Evolutionary conservation across 2,329 filamentous ascomycete genomes (phyloP).

Genomic region (Hirsutella thompsonii): DNA sequence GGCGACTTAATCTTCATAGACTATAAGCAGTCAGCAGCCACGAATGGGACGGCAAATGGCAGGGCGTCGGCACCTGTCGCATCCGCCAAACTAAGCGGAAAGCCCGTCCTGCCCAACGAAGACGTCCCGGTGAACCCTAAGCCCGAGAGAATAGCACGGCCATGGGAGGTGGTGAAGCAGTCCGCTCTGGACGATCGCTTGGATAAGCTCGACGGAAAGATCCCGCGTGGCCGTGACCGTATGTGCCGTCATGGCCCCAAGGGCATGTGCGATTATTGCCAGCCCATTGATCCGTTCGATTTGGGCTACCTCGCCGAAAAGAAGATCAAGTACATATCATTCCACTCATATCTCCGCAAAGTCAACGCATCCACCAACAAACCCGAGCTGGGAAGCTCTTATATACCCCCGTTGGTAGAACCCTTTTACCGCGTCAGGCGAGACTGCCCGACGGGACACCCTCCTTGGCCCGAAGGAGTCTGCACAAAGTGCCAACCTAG

Average conservation of each 20-base stretch:
- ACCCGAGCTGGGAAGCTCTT: slow-evolving; percentile 83
- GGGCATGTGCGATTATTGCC: slow-evolving; percentile 99
- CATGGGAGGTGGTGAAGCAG: slow-evolving; percentile 83
- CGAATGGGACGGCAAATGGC: slow-evolving; percentile 21
- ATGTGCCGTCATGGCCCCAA: slow-evolving; percentile 96
- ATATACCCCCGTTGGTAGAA: slow-evolving; percentile 88
- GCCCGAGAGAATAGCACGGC: slow-evolving; percentile 34
- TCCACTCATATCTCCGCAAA: slow-evolving; percentile 88
- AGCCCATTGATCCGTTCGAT: slow-evolving; percentile 90
- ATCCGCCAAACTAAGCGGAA: slow-evolving; percentile 64
- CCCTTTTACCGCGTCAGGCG: slow-evolving; percentile 82
- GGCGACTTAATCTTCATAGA: slow-evolving; percentile 84
- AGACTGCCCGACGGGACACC: slow-evolving; percentile 86
- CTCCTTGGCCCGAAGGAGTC: slow-evolving; percentile 88
- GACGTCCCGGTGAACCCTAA: slow-evolving; percentile 58
- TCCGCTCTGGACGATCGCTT: slow-evolving; percentile 75
- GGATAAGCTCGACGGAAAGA: slow-evolving; percentile 85
- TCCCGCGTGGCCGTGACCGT: slow-evolving; percentile 61
- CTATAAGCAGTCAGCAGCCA: slow-evolving; percentile 49
- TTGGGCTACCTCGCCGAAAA: slow-evolving; percentile 80
- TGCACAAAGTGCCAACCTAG: slow-evolving; percentile 98
- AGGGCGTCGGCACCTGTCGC: slow-evolving; percentile 25
- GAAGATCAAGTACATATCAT: slow-evolving; percentile 97
- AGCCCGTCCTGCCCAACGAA: slow-evolving; percentile 57
- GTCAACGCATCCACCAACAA: slow-evolving; percentile 96